These are phyloP conservation scores for Phlebopus sp. DNA, from an alignment of 1,284 basidiomycete genomes.

Conservation along the genomic window DNA sequence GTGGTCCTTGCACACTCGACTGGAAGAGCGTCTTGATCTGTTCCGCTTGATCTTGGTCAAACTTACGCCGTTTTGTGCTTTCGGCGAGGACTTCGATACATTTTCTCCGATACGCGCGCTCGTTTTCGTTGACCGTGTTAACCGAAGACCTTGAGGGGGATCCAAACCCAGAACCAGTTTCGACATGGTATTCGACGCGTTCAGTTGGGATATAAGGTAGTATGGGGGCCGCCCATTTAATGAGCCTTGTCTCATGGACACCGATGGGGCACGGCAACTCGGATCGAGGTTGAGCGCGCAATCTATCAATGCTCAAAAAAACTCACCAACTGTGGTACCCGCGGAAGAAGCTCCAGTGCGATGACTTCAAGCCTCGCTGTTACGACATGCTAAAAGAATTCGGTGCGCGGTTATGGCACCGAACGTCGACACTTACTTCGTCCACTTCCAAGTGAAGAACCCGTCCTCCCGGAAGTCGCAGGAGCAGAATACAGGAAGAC, in stretches of 20 bases:
- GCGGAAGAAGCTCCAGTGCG: conserved; percentile 14
- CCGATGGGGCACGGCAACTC: conserved; percentile 20
- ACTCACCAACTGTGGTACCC: conserved; percentile 23
- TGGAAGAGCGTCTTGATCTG: not conserved
- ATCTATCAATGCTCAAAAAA: not conserved
- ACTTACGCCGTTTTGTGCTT: conserved; percentile 21
- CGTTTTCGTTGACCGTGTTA: not conserved
- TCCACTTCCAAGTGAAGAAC: conserved; percentile 27
- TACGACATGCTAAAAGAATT: conserved; percentile 14
- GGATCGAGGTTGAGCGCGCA: not conserved
- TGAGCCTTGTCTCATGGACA: conserved; percentile 19
- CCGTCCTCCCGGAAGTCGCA: conserved; percentile 19
- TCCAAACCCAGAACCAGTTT: not conserved
- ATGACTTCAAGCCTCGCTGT: conserved; percentile 21
- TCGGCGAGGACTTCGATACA: conserved; percentile 25
- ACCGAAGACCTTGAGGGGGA: not conserved
- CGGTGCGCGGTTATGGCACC: not conserved
- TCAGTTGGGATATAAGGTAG: conserved; percentile 24
- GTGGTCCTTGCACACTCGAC: too few species aligned
- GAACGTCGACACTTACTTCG: conserved; percentile 18
- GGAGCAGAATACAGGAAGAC: conserved; percentile 21
- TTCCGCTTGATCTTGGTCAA: conserved; percentile 11
- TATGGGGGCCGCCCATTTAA: conserved; percentile 18
- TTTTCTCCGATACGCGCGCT: conserved; percentile 10
- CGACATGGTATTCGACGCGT: not conserved